phyloP scores from a whole-genome alignment of 225 moss, liverwort and hornwort species.

The Marchantia polymorpha region DNA sequence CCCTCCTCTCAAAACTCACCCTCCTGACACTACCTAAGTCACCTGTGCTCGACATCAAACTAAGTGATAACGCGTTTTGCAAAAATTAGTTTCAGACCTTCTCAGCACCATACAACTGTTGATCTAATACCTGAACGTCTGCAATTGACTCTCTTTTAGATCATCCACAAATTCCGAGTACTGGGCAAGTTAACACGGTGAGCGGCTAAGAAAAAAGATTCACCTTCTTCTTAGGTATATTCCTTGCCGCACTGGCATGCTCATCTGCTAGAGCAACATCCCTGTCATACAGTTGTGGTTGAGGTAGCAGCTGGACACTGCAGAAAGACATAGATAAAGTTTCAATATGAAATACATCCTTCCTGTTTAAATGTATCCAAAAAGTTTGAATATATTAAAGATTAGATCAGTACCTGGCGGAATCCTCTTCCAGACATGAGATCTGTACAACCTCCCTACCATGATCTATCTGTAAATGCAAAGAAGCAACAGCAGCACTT shows the following conservation, averaged over 20 bases:
- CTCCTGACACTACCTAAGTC: too few relatives aligned
- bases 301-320: constrained; percentile 47
- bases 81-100: too few relatives aligned
- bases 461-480: constrained; percentile 58
- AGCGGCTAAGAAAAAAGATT: background rate
- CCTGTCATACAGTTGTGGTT: constrained; percentile 66
- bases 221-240: constrained; percentile 72
- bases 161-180: background rate
- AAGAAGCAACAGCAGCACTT: background rate
- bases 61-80: too few relatives aligned
- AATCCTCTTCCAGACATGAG: constrained; percentile 56
- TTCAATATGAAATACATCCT: background rate
- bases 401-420: constrained; percentile 42
- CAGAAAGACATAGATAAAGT: background rate
- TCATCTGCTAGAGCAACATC: constrained; percentile 86
- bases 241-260: constrained; percentile 63
- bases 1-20: too few relatives aligned
- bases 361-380: background rate
- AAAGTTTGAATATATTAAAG: background rate
- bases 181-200: background rate
- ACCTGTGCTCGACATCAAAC: too few relatives aligned
- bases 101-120: background rate
- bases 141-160: background rate
- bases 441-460: constrained; percentile 66
- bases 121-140: background rate